These are phyloP conservation scores for Rhynchospora tenuis DNA, from an alignment of 176 grass and related monocot species.

Conservation along the genomic window DNA sequence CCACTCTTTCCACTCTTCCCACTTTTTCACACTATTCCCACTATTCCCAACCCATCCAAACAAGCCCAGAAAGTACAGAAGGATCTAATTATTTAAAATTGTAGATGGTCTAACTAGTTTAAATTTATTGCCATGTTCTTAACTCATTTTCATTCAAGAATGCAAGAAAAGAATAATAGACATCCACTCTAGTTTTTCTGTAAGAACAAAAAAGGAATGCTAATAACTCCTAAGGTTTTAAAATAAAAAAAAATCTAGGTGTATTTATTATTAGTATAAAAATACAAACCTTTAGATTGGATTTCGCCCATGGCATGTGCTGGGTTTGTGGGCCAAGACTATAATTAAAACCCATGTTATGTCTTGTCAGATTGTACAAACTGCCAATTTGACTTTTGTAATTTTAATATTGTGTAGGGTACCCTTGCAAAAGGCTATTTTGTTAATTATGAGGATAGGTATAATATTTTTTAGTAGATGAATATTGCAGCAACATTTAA, in stretches of 20 bases:
- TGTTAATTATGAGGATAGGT: slow-evolving; percentile 7
- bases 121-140: background rate
- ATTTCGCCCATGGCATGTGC: slow-evolving; percentile 8
- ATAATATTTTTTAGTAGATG: background rate
- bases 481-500: background rate
- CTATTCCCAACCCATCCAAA: too few relatives aligned
- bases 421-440: slow-evolving; percentile 4
- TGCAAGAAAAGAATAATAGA: background rate
- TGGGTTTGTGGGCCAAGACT: background rate
- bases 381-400: slow-evolving; percentile 16
- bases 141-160: background rate
- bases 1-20: too few relatives aligned
- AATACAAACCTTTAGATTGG: background rate
- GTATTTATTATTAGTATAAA: background rate
- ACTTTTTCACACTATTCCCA: too few relatives aligned
- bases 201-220: background rate
- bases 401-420: slow-evolving; percentile 15
- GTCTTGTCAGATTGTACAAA: slow-evolving; percentile 28
- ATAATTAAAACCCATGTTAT: slow-evolving; percentile 24
- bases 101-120: background rate
- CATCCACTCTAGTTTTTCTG: background rate
- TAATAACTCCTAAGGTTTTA: background rate
- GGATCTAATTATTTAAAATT: background rate
- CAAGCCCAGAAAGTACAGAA: background rate
- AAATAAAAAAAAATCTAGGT: background rate